These are phyloP conservation scores for Gleditsia sinensis DNA, from an alignment of 306 rosid genomes.

Conservation along the genomic window DNA sequence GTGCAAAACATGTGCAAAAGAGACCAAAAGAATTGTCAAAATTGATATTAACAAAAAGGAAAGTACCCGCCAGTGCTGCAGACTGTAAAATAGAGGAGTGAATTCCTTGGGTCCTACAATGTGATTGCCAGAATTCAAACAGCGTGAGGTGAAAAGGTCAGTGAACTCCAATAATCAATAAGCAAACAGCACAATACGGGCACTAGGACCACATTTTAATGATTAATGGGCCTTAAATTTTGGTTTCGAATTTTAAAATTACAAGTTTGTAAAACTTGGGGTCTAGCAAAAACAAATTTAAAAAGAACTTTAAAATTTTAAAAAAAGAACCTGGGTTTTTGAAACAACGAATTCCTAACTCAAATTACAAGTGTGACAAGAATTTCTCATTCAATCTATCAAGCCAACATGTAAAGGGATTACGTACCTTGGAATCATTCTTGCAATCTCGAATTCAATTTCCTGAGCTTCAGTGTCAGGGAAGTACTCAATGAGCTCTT, in stretches of 20 bases:
- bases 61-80: slow-evolving; percentile 88
- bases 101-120: slow-evolving; percentile 89
- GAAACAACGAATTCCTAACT: slow-evolving; percentile 80
- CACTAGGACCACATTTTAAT: no score
- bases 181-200: not conserved
- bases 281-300: no score
- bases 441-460: slow-evolving; percentile 82
- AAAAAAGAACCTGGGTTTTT: slow-evolving; percentile 68
- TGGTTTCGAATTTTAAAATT: no score
- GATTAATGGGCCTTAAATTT: no score
- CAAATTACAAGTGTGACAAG: slow-evolving; percentile 59
- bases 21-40: not conserved
- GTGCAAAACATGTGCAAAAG: not conserved
- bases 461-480: slow-evolving; percentile 94
- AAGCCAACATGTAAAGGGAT: not conserved
- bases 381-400: slow-evolving; percentile 62
- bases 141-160: not conserved
- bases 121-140: slow-evolving; percentile 1
- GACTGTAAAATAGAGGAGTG: slow-evolving; percentile 77
- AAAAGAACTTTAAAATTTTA: no score
- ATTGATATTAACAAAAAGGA: not conserved
- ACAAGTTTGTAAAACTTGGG: no score
- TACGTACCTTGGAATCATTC: slow-evolving; percentile 68
- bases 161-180: not conserved
- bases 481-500: slow-evolving; percentile 72